These are phyloP conservation scores for Cytospora piceicola DNA, from an alignment of 2,329 filamentous ascomycete species.

Conservation along the genomic window DNA sequence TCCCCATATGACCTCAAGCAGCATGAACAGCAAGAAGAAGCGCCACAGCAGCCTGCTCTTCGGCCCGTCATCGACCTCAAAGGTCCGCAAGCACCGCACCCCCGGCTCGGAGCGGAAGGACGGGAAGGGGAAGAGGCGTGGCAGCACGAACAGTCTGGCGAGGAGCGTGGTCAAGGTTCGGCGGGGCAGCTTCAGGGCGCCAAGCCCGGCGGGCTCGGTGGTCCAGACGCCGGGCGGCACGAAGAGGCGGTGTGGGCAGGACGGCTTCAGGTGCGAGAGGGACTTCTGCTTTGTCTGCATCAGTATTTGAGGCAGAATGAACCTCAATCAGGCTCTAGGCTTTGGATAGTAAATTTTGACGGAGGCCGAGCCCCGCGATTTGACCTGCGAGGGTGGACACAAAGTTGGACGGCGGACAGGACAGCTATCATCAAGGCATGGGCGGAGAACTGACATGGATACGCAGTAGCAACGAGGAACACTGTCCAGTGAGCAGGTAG, in stretches of 20 bases:
- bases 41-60: conserved; percentile 30
- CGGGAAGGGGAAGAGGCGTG: background rate
- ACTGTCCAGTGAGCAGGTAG: background rate
- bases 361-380: background rate
- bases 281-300: conserved; percentile 66
- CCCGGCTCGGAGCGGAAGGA: background rate
- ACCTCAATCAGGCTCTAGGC: background rate
- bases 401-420: background rate
- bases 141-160: conserved; percentile 11
- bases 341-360: background rate
- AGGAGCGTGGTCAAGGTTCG: conserved; percentile 21
- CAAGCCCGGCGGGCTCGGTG: conserved; percentile 35
- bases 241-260: conserved; percentile 56
- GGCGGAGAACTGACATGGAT: no score
- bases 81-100: conserved; percentile 14
- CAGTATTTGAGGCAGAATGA: background rate
- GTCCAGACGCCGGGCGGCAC: conserved; percentile 55
- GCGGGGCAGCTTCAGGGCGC: conserved; percentile 23
- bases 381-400: background rate
- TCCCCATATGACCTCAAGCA: background rate
- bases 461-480: no score
- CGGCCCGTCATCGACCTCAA: conserved; percentile 24
- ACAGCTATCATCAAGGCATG: background rate
- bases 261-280: conserved; percentile 58
- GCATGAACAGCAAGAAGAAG: conserved; percentile 10